A percentile compares a stretch with the other conserved stretches of the same genome.
Conservation (phyloP, 345 rosid genomes). For the Boechera retrofracta region DNA sequence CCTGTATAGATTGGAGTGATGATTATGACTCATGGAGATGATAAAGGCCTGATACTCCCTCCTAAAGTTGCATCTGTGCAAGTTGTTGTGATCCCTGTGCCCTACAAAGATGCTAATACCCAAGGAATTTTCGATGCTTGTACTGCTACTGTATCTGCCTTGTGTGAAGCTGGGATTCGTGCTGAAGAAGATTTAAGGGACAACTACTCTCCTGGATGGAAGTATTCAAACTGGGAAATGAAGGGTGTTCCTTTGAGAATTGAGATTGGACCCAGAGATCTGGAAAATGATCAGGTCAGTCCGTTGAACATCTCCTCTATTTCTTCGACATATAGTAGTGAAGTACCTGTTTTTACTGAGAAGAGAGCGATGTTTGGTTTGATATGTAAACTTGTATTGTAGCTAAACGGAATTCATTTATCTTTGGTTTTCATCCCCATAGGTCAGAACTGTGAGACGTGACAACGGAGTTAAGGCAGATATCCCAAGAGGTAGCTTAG, state of each 20-base stretch:
- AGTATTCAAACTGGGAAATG: constrained; percentile 98
- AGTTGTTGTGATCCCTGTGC: constrained; percentile 90
- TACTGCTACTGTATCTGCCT: constrained; percentile 65
- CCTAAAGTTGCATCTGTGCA: constrained; percentile 91
- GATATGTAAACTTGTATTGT: constrained; percentile 2
- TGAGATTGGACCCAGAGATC: constrained; percentile 94
- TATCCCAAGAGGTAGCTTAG: constrained; percentile 62
- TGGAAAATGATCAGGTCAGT: constrained; percentile 79
- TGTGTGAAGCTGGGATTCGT: constrained; percentile 72
- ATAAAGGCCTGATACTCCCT: constrained; percentile 60
- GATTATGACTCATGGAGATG: constrained; percentile 99
- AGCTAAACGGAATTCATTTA: constrained; percentile 9
- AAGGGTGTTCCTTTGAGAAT: constrained; percentile 97
- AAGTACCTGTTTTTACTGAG: constrained; percentile 13
- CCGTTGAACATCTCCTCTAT: constrained; percentile 5
- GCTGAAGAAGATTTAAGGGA: constrained; percentile 86
- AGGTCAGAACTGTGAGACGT: constrained; percentile 91
- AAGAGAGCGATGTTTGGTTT: background rate
- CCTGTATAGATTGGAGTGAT: constrained; percentile 83
- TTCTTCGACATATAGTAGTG: background rate
- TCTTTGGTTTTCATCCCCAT: constrained; percentile 31
- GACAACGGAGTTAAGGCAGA: constrained; percentile 76
- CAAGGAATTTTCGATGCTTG: constrained; percentile 88
- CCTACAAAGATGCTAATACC: constrained; percentile 88
- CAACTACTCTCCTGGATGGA: constrained; percentile 98